Percentiles rank a stretch among this genome's conserved stretches.
These are phyloP conservation scores for Rhizoclosmatium globosum DNA, from an alignment of 192 early-diverging fungal species.

Conservation along the genomic window DNA sequence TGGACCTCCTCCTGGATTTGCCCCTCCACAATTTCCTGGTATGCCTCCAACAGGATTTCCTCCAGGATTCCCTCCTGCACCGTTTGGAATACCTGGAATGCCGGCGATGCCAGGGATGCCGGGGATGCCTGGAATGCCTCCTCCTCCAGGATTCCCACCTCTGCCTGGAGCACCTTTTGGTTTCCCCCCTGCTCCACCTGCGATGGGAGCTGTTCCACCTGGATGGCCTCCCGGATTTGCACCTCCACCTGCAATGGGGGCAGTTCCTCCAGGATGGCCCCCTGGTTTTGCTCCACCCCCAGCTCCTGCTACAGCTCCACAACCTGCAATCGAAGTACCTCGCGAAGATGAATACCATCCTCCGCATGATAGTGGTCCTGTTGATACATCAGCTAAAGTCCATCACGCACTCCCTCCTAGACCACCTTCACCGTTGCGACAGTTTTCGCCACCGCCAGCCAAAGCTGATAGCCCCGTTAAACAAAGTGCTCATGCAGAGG, in stretches of 20 bases:
- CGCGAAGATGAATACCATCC: neutral
- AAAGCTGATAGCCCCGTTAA: too few species aligned
- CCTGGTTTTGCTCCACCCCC: slow-evolving; percentile 10
- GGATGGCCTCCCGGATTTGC: neutral
- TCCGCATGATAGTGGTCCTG: neutral
- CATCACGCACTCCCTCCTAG: too few species aligned
- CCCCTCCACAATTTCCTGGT: slow-evolving; percentile 4
- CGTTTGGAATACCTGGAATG: too few species aligned
- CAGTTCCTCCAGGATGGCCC: slow-evolving; percentile 3
- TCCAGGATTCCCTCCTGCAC: slow-evolving; percentile 28
- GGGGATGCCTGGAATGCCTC: neutral
- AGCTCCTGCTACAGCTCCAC: too few species aligned
- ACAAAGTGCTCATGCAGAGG: too few species aligned
- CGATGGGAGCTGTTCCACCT: neutral
- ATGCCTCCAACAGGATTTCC: slow-evolving; percentile 20
- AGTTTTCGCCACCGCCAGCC: too few species aligned
- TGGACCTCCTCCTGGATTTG: slow-evolving; percentile 1
- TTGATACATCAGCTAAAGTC: neutral
- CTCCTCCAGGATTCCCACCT: neutral
- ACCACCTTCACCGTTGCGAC: too few species aligned
- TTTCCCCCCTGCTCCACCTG: too few species aligned
- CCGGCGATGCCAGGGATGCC: too few species aligned
- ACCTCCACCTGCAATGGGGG: slow-evolving; percentile 21
- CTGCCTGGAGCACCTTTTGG: too few species aligned
- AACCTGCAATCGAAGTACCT: neutral